phyloP scores from a whole-genome alignment of 225 moss, liverwort and hornwort genomes.

The Sphagnum contortum region DNA sequence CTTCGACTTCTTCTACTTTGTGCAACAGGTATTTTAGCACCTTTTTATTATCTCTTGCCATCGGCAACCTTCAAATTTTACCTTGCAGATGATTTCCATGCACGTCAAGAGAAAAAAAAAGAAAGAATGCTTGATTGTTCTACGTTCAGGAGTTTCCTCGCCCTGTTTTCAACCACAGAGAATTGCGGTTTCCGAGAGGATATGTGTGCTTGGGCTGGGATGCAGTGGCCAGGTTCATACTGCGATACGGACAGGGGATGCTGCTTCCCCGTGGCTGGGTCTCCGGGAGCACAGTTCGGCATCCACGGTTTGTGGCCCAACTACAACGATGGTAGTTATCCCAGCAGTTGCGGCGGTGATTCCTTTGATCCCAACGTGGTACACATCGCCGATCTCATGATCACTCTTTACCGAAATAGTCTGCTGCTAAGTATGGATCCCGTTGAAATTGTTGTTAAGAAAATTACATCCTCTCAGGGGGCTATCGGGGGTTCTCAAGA shows the following conservation, averaged over 20 bases:
- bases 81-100: no score
- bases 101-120: no score
- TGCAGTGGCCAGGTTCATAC: slow-evolving; percentile 86
- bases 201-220: neutral
- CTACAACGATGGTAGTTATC: slow-evolving; percentile 66
- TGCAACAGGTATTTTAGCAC: slow-evolving; percentile 12
- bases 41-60: no score
- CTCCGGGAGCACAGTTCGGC: slow-evolving; percentile 61
- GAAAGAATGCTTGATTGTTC: no score
- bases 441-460: neutral
- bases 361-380: slow-evolving; percentile 45
- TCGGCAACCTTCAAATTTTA: neutral
- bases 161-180: no score
- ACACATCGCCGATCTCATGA: slow-evolving; percentile 2
- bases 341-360: slow-evolving; percentile 37
- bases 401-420: neutral
- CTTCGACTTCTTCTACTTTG: slow-evolving; percentile 32
- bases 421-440: no score
- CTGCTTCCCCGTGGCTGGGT: slow-evolving; percentile 63
- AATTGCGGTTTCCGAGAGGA: no score
- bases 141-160: no score
- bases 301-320: slow-evolving; percentile 96
- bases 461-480: neutral
- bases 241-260: slow-evolving; percentile 49
- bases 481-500: no score